Percentiles rank a stretch among this genome's conserved stretches.
These are phyloP conservation scores for Dendrobium chrysotoxum DNA, from an alignment of 106 monocot genomes.

Conservation along the genomic window DNA sequence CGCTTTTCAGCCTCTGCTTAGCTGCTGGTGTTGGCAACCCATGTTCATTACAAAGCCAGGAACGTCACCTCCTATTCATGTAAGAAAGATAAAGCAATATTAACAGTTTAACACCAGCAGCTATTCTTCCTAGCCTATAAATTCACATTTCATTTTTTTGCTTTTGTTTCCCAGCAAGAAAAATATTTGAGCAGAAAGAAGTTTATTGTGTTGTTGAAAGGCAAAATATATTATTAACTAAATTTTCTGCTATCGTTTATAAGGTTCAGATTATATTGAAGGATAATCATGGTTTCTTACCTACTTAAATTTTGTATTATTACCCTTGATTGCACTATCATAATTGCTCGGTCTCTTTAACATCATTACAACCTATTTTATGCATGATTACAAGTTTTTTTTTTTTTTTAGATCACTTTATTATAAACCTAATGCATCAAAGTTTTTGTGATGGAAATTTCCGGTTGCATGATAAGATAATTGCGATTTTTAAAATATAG, in stretches of 20 bases:
- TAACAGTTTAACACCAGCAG: neutral
- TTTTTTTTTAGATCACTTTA: no score
- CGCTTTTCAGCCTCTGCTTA: no score
- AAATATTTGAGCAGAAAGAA: neutral
- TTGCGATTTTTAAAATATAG: no score
- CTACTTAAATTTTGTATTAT: no score
- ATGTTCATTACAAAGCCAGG: constrained; percentile 95
- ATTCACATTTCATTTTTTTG: neutral
- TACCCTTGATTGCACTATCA: no score
- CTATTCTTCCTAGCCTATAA: neutral
- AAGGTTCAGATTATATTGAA: neutral
- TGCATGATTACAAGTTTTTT: no score
- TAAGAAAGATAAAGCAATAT: constrained; percentile 12
- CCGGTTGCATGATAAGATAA: no score
- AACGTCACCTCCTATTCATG: constrained; percentile 98
- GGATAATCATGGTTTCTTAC: no score
- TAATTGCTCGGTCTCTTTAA: no score
- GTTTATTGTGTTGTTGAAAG: neutral
- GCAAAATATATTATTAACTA: neutral
- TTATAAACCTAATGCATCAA: no score
- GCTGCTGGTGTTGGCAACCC: constrained; percentile 97
- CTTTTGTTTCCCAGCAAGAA: neutral
- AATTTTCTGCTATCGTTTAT: neutral
- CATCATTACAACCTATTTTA: no score
- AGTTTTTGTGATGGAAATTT: no score